Base-by-base conservation (phyloP, 441 rosid genomes). In the Gossypium lobatum region DNA sequence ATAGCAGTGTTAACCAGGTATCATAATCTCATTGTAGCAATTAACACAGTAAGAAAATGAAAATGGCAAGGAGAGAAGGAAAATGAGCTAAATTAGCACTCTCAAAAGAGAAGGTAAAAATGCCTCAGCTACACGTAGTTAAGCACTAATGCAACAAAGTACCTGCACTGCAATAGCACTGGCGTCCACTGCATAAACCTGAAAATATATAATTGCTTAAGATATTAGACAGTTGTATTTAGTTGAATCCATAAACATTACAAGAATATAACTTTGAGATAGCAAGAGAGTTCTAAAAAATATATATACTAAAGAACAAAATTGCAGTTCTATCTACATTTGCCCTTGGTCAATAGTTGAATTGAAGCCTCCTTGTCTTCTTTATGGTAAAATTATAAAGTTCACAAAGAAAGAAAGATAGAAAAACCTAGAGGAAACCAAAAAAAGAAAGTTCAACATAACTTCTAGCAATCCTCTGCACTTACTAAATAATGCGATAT, bases 121-220 rank as follows among this genome's bases (percentile, higher is more conserved):
- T n/a, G 31, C 14, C 73, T 65, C 53, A 65, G 23, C 10, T 18
- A 72, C 26, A 58, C 64, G 75, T 34, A 71, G 8, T 21, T 28
- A 54, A 73, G 75, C 37, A 64, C 14, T 26, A 52, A 42, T 66
- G 72, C 31, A 80, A 57, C 68, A 62, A n/a, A 76, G 55, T 85
- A 95, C 99, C 98, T 93, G 99, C 73, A 89, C 86, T 23, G 99
- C 97, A 78, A 95, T 95, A 77, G 87, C 95, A 86, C 99, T 95
- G 53, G 99, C 99, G 82, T 95, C 98, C 80, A 95, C 95, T 34
- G 98, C 99, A 78, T 95, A 95, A 39, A 95, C 99, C 99, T 95
- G 90, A 65, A 42, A 74, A 73, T 61, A 71, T 28, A 76, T 37
- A 72, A 75, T 28, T 31, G 52, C 64, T 71, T 39, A 62, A 73